Evolutionary conservation across 257 asterid species (phyloP).

Genomic region (Solanum piurae): DNA sequence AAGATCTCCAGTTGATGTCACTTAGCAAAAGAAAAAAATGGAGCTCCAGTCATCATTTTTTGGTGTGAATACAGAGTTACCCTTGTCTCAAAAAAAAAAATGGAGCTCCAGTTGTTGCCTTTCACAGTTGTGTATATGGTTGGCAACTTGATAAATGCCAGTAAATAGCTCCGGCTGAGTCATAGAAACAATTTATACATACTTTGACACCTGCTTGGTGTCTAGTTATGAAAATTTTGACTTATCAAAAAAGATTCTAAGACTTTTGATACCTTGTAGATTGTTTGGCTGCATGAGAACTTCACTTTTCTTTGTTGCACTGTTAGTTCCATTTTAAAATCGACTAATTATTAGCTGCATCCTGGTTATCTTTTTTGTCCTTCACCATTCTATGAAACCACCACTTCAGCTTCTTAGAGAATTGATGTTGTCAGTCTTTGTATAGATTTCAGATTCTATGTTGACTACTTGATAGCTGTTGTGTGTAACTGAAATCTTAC

Average conservation of each 20-base stretch:
- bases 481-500: neutral
- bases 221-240: neutral
- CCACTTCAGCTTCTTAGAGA: neutral
- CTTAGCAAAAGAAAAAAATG: neutral
- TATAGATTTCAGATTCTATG: neutral
- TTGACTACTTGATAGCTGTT: neutral
- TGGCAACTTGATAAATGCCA: neutral
- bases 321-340: neutral
- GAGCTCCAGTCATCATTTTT: neutral
- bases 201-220: neutral
- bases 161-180: neutral
- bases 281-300: neutral
- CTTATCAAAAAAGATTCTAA: neutral
- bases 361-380: neutral
- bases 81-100: neutral
- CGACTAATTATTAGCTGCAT: neutral
- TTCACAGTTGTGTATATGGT: neutral
- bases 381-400: neutral
- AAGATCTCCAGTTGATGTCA: neutral
- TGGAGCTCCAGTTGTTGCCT: neutral
- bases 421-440: neutral
- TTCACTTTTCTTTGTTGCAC: neutral
- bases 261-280: neutral
- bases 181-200: neutral
- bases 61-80: too few species aligned